Base-by-base conservation (phyloP, 805 yeast genomes). In the Starmera amethionina region DNA sequence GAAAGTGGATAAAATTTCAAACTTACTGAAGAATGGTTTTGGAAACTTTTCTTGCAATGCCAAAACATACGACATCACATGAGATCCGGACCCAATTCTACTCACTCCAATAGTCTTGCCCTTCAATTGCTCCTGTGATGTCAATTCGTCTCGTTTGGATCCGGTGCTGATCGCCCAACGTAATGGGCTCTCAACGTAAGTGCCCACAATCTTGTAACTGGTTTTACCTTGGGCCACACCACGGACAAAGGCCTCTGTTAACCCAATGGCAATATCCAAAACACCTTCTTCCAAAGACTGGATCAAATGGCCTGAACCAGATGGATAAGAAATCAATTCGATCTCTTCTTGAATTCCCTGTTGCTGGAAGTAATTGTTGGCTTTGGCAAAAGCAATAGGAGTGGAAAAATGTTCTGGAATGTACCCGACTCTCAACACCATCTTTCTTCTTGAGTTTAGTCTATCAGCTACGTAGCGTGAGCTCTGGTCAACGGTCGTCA, bases 91-190 rank as follows among this genome's bases (percentile, higher is more conserved):
- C 2, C 97, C 97, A 52, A 87, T 81, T 55, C 96, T 70, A 32
- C 87, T 77, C 15, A 89, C 86, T 3, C 95, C 94, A 44, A 89
- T 81, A 30, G 57, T 70, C 46, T 68, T 69, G 11, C 81, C 83
- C 31, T 73, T 65, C 44, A 87, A 68, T 45, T 81, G 77, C 1
- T 64, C 61, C 29, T 72, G 66, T 4, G 59, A 52, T n/a, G 56
- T 63, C 41, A 84, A 50, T 12, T 80, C 88, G 11, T 61, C 55
- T 32, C 95, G 67, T 34, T 71, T 47, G 35, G 53, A 59, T 4
- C 96, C 96, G 0, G 95, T 81, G 43, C 89, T 79, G 36, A 88
- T 77, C 3, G 95, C 83, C 97, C 97, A 88, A 50, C 90, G 79
- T 41, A 88, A 67, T 1, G 96, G 95, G 8, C 90, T 79, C 46